Evolutionary conservation across 345 rosid genomes (phyloP).

Genomic region (Arabis alpina): DNA sequence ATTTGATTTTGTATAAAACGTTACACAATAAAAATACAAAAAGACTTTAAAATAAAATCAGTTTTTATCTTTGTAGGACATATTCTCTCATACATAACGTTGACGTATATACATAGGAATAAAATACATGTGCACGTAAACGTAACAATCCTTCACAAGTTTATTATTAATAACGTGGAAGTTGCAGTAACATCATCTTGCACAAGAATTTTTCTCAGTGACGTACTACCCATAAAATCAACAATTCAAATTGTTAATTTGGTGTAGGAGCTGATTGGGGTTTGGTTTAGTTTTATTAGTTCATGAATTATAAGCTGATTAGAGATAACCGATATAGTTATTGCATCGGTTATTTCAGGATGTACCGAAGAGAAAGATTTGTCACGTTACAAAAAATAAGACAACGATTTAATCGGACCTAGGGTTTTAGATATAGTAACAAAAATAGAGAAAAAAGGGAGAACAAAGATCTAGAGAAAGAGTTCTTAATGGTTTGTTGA

Average conservation of each 20-base stretch:
- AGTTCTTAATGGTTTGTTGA: too few species aligned
- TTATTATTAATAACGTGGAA: constrained; percentile 33
- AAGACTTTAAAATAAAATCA: not conserved
- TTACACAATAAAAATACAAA: not conserved
- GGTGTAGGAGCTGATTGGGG: too few species aligned
- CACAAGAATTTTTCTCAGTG: constrained; percentile 18
- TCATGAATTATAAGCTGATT: too few species aligned
- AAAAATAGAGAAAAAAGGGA: too few species aligned
- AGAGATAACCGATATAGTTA: too few species aligned
- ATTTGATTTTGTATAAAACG: constrained; percentile 21
- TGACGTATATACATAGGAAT: constrained; percentile 32
- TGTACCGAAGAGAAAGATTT: too few species aligned
- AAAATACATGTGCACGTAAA: constrained; percentile 44
- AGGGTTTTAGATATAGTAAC: too few species aligned
- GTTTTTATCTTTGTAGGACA: constrained; percentile 15
- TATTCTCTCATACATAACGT: constrained; percentile 37
- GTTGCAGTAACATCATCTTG: constrained; percentile 30
- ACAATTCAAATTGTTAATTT: not conserved
- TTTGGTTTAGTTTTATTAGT: too few species aligned
- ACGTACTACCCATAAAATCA: constrained; percentile 11
- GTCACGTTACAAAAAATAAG: too few species aligned
- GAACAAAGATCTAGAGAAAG: too few species aligned
- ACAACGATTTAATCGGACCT: too few species aligned
- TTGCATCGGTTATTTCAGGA: too few species aligned
- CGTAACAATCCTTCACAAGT: constrained; percentile 38